Evolutionary conservation across 2,329 filamentous ascomycete genomes (phyloP), one percentile per base, ranked within the genome.

Genomic region (Malbranchea zuffiana): DNA sequence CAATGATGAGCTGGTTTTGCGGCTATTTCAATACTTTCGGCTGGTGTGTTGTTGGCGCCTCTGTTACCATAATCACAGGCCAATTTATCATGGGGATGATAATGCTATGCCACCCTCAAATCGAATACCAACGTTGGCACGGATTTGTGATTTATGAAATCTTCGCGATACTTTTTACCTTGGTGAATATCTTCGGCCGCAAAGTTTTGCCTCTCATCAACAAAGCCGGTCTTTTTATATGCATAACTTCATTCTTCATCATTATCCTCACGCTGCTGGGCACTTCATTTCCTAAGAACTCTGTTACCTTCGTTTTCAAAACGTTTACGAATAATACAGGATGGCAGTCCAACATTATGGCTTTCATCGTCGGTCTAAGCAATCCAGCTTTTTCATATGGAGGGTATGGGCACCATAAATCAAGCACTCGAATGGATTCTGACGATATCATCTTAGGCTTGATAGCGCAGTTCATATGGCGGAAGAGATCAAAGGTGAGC

Each of bases 311-410:
- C 48, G 68, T 71, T 44, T 71, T 69, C 42, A 59, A 61, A 1
- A 66, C 58, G 24, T 70, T 69, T 45, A 61, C 63, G 50, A 71
- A 69, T 50, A 62, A 62, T 40, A 68, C 64, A 1, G 67, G 62
- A n/a, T 69, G 63, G 66, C 34, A 45, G 4, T 49, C 57, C 29
- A 55, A 56, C 39, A 65, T 63, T 17, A 62, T 70, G 25, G 64
- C 63, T 15, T 69, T 69, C 50, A 63, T 71, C 29, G 62, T 67
- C 33, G 67, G 67, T 18, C 56, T 69, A 4, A 62, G 69, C 37
- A 67, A 66, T 45, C 61, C 31, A 18, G 17, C 31, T 13, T 33
- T 8, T 8, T 33, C 10, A 10, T 33, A 18, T 33, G 17, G 31
- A 18, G 31, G 31, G 31, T 33, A 21, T 20, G 17, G 10, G 16